phyloP scores from a whole-genome alignment of 2,329 filamentous ascomycete species.

The Purpureocillium lavendulum region DNA sequence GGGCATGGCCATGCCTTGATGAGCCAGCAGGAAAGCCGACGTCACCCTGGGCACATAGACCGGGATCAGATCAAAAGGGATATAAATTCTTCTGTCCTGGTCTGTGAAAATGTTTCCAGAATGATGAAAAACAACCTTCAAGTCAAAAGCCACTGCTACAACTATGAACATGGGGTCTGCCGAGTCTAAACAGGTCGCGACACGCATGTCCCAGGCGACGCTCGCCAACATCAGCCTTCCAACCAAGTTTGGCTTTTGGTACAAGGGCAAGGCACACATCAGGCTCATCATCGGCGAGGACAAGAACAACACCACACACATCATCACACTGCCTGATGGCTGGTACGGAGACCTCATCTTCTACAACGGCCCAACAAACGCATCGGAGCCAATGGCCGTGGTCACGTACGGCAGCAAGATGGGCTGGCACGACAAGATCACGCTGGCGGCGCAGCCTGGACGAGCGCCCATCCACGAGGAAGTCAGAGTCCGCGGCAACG shows the following conservation, averaged over 20 bases:
- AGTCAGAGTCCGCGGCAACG: conserved; percentile 4
- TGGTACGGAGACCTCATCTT: conserved; percentile 9
- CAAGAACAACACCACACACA: conserved; percentile 2
- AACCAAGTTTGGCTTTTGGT: conserved; percentile 7
- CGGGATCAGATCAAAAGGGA: no score
- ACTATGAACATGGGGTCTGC: conserved; percentile 12
- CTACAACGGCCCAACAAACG: conserved; percentile 6
- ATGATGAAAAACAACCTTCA: no score
- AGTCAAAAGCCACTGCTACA: no score
- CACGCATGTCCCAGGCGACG: conserved; percentile 1
- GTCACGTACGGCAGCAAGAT: conserved; percentile 2
- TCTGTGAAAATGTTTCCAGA: no score
- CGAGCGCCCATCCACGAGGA: conserved; percentile 4
- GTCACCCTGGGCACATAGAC: no score
- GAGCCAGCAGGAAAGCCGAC: no score
- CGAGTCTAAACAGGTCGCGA: conserved; percentile 8
- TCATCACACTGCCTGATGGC: conserved; percentile 4
- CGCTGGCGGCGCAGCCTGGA: conserved; percentile 7
- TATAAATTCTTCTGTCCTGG: no score
- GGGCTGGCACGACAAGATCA: conserved; percentile 6
- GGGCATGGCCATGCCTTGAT: no score
- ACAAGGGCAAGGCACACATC: conserved; percentile 3
- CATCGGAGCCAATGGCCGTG: conserved; percentile 3
- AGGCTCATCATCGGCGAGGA: conserved; percentile 7
- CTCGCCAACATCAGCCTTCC: conserved; percentile 3